Evolutionary conservation across 1,284 basidiomycete species (phyloP).

Genomic region (Sporisorium iseilematis-ciliati): DNA sequence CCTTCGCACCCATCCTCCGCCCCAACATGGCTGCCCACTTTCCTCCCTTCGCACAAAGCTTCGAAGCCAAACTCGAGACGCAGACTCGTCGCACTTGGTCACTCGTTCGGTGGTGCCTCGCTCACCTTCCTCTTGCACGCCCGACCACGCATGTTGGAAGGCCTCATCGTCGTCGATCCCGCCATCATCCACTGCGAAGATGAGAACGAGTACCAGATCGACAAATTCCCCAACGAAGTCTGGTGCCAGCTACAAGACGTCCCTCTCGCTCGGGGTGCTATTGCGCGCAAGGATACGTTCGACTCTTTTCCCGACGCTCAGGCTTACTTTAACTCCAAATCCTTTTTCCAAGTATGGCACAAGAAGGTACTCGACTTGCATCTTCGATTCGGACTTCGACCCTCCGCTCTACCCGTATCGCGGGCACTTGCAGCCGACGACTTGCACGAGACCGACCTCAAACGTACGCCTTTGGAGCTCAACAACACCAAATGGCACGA

Average conservation of each 20-base stretch:
- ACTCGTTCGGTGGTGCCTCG: conserved; percentile 75
- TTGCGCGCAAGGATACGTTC: conserved; percentile 79
- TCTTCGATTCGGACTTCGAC: conserved; percentile 76
- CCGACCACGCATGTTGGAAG: conserved; percentile 78
- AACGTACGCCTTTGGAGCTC: conserved; percentile 41
- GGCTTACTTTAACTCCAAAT: conserved; percentile 73
- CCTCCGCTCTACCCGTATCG: conserved; percentile 20
- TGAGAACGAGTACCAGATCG: conserved; percentile 11
- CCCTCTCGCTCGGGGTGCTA: conserved; percentile 71
- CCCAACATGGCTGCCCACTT: conserved; percentile 47
- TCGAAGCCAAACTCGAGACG: conserved; percentile 37
- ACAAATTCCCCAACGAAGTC: conserved; percentile 21
- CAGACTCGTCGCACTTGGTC: conserved; percentile 78
- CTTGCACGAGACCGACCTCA: conserved; percentile 34
- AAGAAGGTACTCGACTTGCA: conserved; percentile 78
- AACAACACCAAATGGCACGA: conserved; percentile 63
- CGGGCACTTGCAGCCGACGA: conserved; percentile 32
- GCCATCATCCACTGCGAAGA: conserved; percentile 73
- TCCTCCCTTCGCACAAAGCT: conserved; percentile 35
- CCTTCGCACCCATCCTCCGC: conserved; percentile 9
- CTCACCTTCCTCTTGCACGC: conserved; percentile 75
- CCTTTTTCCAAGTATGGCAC: conserved; percentile 83
- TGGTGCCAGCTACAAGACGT: conserved; percentile 43
- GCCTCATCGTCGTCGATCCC: conserved; percentile 84
- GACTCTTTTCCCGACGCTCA: conserved; percentile 65